phyloP scores from a whole-genome alignment of 2,329 filamentous ascomycete genomes.

The Elsinoe perseae region DNA sequence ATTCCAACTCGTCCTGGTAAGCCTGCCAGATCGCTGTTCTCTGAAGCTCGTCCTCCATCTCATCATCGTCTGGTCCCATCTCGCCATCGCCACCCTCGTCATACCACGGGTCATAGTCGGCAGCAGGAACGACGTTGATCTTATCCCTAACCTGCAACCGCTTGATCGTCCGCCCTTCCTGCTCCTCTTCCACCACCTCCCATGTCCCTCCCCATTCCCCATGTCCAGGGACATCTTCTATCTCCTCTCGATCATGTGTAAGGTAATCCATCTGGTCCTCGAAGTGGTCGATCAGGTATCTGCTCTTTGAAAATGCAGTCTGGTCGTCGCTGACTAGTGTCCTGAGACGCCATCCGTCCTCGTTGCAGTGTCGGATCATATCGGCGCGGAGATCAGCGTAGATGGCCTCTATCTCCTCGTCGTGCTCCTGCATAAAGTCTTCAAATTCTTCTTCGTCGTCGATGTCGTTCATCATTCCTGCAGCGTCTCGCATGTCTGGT shows the following conservation, averaged over 20 bases:
- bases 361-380: neutral
- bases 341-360: conserved; percentile 1
- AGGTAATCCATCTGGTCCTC: neutral
- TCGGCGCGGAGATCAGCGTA: neutral
- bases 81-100: no score
- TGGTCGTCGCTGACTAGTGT: conserved; percentile 10
- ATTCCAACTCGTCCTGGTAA: no score
- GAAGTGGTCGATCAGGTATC: neutral
- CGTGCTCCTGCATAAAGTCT: neutral
- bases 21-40: no score
- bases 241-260: neutral
- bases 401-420: neutral
- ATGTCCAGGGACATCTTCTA: neutral
- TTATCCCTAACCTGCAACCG: neutral
- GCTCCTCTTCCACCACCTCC: neutral
- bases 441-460: neutral
- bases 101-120: no score
- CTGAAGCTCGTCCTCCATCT: no score
- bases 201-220: neutral
- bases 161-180: neutral
- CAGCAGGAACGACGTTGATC: no score
- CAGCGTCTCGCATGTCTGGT: neutral
- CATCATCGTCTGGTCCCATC: no score
- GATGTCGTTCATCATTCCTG: neutral
- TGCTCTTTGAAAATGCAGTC: neutral